phyloP scores from a whole-genome alignment of 257 asterid species.

The Gentiana macrophylla region DNA sequence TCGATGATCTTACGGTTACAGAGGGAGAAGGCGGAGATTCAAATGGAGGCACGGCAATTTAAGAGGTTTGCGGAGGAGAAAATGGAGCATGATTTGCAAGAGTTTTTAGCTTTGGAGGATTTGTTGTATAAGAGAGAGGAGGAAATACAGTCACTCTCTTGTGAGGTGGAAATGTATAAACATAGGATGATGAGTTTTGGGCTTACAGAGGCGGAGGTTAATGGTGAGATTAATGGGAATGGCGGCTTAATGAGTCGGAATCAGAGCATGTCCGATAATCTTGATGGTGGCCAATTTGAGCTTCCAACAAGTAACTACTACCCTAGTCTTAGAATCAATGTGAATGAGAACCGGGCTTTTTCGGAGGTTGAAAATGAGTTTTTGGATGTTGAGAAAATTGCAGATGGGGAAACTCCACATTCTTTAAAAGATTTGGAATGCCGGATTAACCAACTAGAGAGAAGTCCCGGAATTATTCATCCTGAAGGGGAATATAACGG shows the following conservation, averaged over 20 bases:
- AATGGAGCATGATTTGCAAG: conserved; percentile 89
- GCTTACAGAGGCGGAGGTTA: conserved; percentile 55
- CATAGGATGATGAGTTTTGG: conserved; percentile 91
- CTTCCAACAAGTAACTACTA: conserved; percentile 39
- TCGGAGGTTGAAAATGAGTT: conserved; percentile 42
- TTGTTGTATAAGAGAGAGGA: conserved; percentile 85
- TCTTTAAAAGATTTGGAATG: conserved; percentile 53
- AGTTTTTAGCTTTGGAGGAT: conserved; percentile 61
- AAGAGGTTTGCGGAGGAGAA: conserved; percentile 84
- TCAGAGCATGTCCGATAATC: conserved; percentile 34
- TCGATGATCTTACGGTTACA: conserved; percentile 95
- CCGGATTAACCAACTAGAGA: conserved; percentile 75
- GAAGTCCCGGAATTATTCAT: conserved; percentile 47
- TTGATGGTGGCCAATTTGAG: conserved; percentile 29
- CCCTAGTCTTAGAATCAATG: conserved; percentile 77
- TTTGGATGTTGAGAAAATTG: conserved; percentile 64
- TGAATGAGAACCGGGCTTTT: conserved; percentile 32
- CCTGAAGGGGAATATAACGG: conserved; percentile 38
- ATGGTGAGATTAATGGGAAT: conserved; percentile 29
- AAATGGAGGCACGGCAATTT: conserved; percentile 90
- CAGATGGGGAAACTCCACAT: conserved; percentile 60
- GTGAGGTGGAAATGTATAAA: conserved; percentile 66
- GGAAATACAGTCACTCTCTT: conserved; percentile 57
- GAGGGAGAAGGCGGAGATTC: conserved; percentile 83
- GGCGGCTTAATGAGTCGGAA: conserved; percentile 24